A percentile compares a stretch with the other conserved stretches of the same genome.
Evolutionary conservation across 257 asterid species (phyloP).

Genomic region (Salvia rosmarinus): DNA sequence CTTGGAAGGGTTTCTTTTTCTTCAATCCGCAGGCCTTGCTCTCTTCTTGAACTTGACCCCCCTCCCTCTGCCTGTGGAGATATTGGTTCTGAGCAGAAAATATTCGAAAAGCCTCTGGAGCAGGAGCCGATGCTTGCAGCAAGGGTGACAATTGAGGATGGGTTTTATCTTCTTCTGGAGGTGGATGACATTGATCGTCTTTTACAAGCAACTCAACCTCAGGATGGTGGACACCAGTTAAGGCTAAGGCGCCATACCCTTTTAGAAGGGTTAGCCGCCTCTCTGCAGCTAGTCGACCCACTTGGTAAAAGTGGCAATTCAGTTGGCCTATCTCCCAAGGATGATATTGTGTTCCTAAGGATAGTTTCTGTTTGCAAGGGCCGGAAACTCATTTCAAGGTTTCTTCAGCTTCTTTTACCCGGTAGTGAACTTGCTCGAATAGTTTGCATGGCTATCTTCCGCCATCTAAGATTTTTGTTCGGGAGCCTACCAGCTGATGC

Average conservation of each 20-base stretch:
- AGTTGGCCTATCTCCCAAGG: conserved; percentile 71
- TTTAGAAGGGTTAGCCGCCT: conserved; percentile 90
- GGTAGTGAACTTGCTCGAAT: conserved; percentile 86
- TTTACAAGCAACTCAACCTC: conserved; percentile 65
- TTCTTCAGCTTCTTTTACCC: conserved; percentile 80
- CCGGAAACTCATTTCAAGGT: conserved; percentile 77
- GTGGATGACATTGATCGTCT: conserved; percentile 89
- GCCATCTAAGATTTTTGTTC: conserved; percentile 84
- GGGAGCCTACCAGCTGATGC: conserved; percentile 85
- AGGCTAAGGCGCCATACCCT: conserved; percentile 77
- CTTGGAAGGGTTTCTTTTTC: conserved; percentile 84
- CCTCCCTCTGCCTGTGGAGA: conserved; percentile 87
- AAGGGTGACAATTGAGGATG: conserved; percentile 80
- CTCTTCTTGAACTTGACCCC: conserved; percentile 81
- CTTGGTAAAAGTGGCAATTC: conserved; percentile 74
- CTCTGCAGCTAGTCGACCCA: conserved; percentile 96
- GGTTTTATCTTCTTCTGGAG: conserved; percentile 70
- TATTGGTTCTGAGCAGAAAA: conserved; percentile 55
- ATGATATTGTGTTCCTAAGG: conserved; percentile 79
- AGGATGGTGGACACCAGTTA: conserved; percentile 79
- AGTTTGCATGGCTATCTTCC: conserved; percentile 94
- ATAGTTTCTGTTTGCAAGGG: conserved; percentile 83
- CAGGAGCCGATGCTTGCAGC: conserved; percentile 95
- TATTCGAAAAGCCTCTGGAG: conserved; percentile 67
- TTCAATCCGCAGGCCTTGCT: conserved; percentile 73